Percentiles rank a stretch among this genome's conserved stretches.
Conservation (phyloP, 768 basidiomycete genomes). For the Boletus subcaerulescens region DNA sequence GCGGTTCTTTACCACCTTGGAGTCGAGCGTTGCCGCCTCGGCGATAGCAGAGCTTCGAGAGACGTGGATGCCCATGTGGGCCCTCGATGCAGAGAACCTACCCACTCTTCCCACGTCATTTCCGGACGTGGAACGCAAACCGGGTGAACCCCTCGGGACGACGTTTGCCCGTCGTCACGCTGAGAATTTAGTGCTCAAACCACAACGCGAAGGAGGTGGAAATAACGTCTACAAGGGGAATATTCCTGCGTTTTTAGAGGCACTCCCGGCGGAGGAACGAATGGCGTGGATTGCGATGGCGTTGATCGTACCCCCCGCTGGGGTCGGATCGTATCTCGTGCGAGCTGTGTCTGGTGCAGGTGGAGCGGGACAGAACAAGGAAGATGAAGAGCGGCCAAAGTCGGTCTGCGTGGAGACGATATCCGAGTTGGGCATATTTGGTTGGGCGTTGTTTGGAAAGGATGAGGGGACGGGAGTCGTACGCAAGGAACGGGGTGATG, state of each 20-base stretch:
- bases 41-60: slow-evolving; percentile 51
- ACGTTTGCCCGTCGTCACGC: slow-evolving; percentile 32
- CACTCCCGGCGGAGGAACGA: slow-evolving; percentile 56
- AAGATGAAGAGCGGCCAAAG: background rate
- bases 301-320: slow-evolving; percentile 75
- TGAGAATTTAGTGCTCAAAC: slow-evolving; percentile 79
- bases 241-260: slow-evolving; percentile 74
- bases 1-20: slow-evolving; percentile 53
- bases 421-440: slow-evolving; percentile 90
- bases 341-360: slow-evolving; percentile 48
- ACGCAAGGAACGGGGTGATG: slow-evolving; percentile 55
- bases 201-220: slow-evolving; percentile 97
- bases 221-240: slow-evolving; percentile 90
- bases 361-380: background rate
- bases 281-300: slow-evolving; percentile 97
- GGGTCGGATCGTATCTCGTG: slow-evolving; percentile 69
- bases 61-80: slow-evolving; percentile 91
- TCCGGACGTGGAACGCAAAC: background rate
- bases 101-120: background rate
- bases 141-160: slow-evolving; percentile 21
- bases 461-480: slow-evolving; percentile 32
- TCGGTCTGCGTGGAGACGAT: slow-evolving; percentile 67
- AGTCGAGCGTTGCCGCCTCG: slow-evolving; percentile 17
- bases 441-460: slow-evolving; percentile 75
- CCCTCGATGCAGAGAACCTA: slow-evolving; percentile 41